Evolutionary conservation across 306 rosid species (phyloP), one percentile per base, ranked within the genome.

Genomic region (Acacia crassicarpa): DNA sequence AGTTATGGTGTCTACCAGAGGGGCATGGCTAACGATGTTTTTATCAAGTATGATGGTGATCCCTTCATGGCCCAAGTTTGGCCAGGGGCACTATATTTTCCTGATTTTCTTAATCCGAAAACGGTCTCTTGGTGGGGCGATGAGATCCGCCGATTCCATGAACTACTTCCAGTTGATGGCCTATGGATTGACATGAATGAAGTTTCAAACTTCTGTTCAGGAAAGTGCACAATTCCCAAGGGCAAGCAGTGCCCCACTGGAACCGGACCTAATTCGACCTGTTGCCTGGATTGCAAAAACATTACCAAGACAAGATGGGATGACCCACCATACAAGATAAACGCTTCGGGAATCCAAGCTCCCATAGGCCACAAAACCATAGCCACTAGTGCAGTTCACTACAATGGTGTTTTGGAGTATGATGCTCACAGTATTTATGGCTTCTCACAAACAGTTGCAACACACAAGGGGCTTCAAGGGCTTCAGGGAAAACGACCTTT

Each of bases 151-250:
- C 96, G 98, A 59, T 95, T 95, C 84, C 99, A 93, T 80, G 94
- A 95, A 80, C 99, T 95, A 45, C 96, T 90, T 67, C 99, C 99
- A 9, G 93, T 93, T 49, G 94, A 95, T 80, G 99, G 99, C 68
- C 87, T 95, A 13, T 95, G 99, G 99, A 92, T 95, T 74, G 99
- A 95, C 94, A 95, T 95, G 99, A 95, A 95, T 3, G 99, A 93
- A 85, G 89, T 75, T 67, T 95, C 98, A 0, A 95, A 93, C 82
- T 93, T 95, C 89, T 95, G 99, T 75, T 84, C 93, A 11, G 99
- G 99, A 27, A 90, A 89, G 86, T 95, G 98, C 90, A 85, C 19
- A 71, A 86, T 95, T 80, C 99, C 99, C 1, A 56, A 87, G 78
- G 91, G 92, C 5, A 89, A 79, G 85, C 74, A 75, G 70, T 95